Conservation (phyloP, 495 filamentous ascomycete genomes). For the Barbatosphaeria neglecta region DNA sequence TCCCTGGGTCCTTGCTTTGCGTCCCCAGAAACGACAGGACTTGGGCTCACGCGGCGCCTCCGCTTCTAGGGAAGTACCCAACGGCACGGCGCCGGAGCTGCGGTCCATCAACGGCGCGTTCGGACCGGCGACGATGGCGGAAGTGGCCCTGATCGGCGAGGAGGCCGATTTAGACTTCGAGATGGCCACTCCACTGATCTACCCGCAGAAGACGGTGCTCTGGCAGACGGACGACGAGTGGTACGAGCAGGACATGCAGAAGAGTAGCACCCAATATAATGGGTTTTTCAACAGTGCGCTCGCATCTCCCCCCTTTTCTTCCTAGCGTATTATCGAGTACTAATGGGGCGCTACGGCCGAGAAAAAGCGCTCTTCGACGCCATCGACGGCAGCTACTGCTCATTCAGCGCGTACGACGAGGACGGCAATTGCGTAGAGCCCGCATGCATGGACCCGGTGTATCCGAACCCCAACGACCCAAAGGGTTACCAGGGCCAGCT, state of each 20-base stretch:
- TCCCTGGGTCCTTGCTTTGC: background rate
- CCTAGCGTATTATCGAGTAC: too few species aligned
- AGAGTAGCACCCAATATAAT: slow-evolving; percentile 11
- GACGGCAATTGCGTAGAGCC: slow-evolving; percentile 17
- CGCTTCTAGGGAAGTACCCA: slow-evolving; percentile 16
- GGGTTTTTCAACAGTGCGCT: slow-evolving; percentile 23
- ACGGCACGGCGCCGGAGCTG: slow-evolving; percentile 23
- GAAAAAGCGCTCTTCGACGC: slow-evolving; percentile 47
- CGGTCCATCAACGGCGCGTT: slow-evolving; percentile 25
- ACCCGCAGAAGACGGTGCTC: slow-evolving; percentile 45
- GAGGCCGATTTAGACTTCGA: slow-evolving; percentile 23
- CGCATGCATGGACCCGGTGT: slow-evolving; percentile 35
- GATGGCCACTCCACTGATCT: slow-evolving; percentile 28
- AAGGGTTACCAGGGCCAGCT: slow-evolving; percentile 45
- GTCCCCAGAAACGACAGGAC: slow-evolving; percentile 2
- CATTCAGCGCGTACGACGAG: slow-evolving; percentile 29
- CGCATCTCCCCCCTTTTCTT: background rate
- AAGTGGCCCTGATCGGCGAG: slow-evolving; percentile 12
- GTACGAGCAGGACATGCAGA: slow-evolving; percentile 19
- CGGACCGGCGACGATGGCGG: slow-evolving; percentile 5
- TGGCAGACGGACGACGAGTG: slow-evolving; percentile 46
- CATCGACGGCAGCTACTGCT: slow-evolving; percentile 53
- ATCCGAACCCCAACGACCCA: slow-evolving; percentile 36
- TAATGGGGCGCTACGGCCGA: too few species aligned
- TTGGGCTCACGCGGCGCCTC: background rate